Evolutionary conservation across 257 asterid genomes (phyloP).

Genomic region (Nicotiana tabacum): DNA sequence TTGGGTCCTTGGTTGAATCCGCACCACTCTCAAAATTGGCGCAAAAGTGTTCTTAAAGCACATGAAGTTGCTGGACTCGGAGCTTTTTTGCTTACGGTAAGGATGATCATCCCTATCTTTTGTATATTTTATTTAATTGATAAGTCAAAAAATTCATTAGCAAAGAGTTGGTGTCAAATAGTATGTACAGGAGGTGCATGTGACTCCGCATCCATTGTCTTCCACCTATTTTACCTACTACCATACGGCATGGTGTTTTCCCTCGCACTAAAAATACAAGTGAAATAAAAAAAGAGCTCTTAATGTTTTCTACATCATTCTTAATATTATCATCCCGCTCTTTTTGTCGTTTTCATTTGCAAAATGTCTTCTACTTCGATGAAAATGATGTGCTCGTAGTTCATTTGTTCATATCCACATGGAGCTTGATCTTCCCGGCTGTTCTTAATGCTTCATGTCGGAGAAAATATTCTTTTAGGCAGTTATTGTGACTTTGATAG

Average conservation of each 20-base stretch:
- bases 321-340: neutral
- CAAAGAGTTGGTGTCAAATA: neutral
- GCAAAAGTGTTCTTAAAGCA: conserved; percentile 43
- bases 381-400: neutral
- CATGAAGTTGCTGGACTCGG: conserved; percentile 42
- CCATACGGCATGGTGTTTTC: neutral
- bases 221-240: neutral
- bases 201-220: neutral
- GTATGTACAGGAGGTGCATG: conserved; percentile 4
- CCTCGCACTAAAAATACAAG: neutral
- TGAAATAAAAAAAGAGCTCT: neutral
- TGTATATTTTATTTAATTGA: neutral
- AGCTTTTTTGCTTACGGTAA: conserved; percentile 58
- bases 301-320: neutral
- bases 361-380: neutral
- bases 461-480: neutral
- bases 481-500: neutral
- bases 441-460: neutral
- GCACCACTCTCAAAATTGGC: conserved; percentile 65
- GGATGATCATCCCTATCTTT: conserved; percentile 2
- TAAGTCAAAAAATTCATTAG: neutral
- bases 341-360: conserved; percentile 1
- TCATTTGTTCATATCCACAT: neutral
- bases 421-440: neutral
- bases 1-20: conserved; percentile 91